Conservation (phyloP, 164 flowering plant species). For the Chimonanthus praecox region DNA sequence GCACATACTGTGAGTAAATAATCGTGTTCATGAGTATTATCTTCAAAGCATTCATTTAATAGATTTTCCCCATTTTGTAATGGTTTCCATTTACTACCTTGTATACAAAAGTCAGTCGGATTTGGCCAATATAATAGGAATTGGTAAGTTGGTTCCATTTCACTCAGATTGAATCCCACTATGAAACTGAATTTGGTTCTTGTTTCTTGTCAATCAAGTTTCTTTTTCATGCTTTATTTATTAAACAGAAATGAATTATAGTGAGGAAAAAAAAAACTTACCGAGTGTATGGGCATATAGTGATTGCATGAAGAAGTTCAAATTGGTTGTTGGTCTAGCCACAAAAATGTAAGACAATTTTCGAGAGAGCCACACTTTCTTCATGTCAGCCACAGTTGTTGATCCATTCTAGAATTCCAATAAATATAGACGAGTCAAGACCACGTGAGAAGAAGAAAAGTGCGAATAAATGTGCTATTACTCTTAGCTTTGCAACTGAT, state of each 20-base stretch:
- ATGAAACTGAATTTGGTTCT: background rate
- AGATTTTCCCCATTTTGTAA: too few species aligned
- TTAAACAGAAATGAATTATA: background rate
- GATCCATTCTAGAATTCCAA: constrained; percentile 36
- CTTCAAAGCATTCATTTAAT: too few species aligned
- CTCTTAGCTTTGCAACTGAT: too few species aligned
- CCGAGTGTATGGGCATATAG: constrained; percentile 67
- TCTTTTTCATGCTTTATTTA: too few species aligned
- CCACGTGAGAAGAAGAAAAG: background rate
- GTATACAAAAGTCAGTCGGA: too few species aligned
- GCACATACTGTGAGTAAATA: too few species aligned
- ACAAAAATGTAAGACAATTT: constrained; percentile 80
- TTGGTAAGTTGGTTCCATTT: background rate
- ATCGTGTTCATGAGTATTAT: too few species aligned
- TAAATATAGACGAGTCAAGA: background rate
- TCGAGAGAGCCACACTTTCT: constrained; percentile 59
- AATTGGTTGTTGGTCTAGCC: constrained; percentile 53
- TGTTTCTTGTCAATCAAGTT: background rate
- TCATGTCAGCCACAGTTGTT: constrained; percentile 66
- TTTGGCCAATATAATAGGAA: background rate
- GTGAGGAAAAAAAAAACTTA: constrained; percentile 20
- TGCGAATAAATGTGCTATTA: too few species aligned
- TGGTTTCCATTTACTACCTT: too few species aligned
- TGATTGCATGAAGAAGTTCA: constrained; percentile 76
- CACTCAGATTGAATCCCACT: background rate